Evolutionary conservation across 2,329 filamentous ascomycete species (phyloP), one percentile per base, ranked within the genome.

Genomic region (Hymenoscyphus infarciens): DNA sequence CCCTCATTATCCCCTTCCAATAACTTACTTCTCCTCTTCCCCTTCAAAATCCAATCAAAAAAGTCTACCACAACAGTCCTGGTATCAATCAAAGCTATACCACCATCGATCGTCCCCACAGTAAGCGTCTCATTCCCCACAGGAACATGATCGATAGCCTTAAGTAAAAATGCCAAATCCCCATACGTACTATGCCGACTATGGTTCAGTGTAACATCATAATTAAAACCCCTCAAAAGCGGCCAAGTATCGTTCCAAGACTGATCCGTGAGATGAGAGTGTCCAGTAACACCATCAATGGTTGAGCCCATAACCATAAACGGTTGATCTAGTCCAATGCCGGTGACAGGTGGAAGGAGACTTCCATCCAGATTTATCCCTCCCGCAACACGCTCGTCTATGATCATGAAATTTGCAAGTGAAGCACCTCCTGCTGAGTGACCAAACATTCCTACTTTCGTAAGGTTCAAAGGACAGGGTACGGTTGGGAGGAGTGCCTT

Each of bases 361-460:
- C 42, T 42, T 11, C 76, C 76, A 59, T 78, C 76, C 31, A 77
- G 65, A 59, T 75, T 74, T 7, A 77, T 63, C 11, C 74, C 75
- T 3, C 71, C 74, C 1, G 66, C 63, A 49, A 77, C 65, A 7
- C 74, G 65, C 1, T 56, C 56, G 19, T 76, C 74, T 22, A 64
- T 59, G 15, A 69, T 63, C 60, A 75, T 68, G 1, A 70, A 68
- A 3, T 65, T 67, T 5, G 72, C 75, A 2, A 73, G 68, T 1
- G 74, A 66, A 1, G 74, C 73, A 4, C 73, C 72, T 7, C 73
- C 73, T 5, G 59, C 45, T 3, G 72, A 73, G 22, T 72, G 68
- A 4, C 76, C 76, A 22, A 75, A 73, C 49, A 75, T 70, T 27
- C 66, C 71, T 55, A 75, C 73, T 7, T 67, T 57, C 0, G 69